A percentile compares a stretch with the other conserved stretches of the same genome.
These are phyloP conservation scores for Fusarium nygamai DNA, from an alignment of 2,329 filamentous ascomycete genomes.

Conservation along the genomic window DNA sequence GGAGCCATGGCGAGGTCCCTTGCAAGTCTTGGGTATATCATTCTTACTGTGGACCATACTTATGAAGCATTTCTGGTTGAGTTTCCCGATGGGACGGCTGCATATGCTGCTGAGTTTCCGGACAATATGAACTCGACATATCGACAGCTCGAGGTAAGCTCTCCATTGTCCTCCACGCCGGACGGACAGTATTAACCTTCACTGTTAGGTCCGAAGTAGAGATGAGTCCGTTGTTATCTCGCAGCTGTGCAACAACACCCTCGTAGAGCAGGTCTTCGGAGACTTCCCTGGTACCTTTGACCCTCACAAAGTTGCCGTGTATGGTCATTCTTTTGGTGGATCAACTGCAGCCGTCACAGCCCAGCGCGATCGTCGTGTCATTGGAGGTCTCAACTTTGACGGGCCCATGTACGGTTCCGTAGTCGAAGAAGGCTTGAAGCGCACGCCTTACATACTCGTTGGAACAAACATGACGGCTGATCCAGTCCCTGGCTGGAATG, in stretches of 20 bases:
- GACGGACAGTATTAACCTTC: neutral
- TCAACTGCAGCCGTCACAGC: slow-evolving; percentile 42
- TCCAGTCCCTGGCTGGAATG: neutral
- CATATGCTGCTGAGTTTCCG: neutral
- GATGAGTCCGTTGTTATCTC: slow-evolving; percentile 25
- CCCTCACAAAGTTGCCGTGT: neutral
- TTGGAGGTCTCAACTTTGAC: slow-evolving; percentile 42
- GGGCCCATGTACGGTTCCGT: slow-evolving; percentile 25
- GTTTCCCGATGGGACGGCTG: slow-evolving; percentile 53
- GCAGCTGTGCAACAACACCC: slow-evolving; percentile 34
- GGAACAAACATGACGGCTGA: neutral
- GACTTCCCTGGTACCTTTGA: slow-evolving; percentile 15
- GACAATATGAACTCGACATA: neutral
- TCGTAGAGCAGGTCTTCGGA: slow-evolving; percentile 4
- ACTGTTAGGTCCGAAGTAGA: neutral
- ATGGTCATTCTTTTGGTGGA: slow-evolving; percentile 29
- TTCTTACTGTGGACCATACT: slow-evolving; percentile 59
- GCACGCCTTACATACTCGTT: slow-evolving; percentile 28
- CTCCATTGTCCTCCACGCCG: rapidly evolving
- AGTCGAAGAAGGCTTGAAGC: slow-evolving; percentile 38
- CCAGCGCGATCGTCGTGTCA: slow-evolving; percentile 44
- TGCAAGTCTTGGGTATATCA: slow-evolving; percentile 55
- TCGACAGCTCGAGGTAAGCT: slow-evolving; percentile 6
- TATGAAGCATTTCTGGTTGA: slow-evolving; percentile 56
- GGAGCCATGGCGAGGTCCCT: slow-evolving; percentile 54